A percentile compares a stretch with the other conserved stretches of the same genome.
These are phyloP conservation scores for Trypethelium eluteriae DNA, from an alignment of 495 filamentous ascomycete genomes.

Conservation along the genomic window DNA sequence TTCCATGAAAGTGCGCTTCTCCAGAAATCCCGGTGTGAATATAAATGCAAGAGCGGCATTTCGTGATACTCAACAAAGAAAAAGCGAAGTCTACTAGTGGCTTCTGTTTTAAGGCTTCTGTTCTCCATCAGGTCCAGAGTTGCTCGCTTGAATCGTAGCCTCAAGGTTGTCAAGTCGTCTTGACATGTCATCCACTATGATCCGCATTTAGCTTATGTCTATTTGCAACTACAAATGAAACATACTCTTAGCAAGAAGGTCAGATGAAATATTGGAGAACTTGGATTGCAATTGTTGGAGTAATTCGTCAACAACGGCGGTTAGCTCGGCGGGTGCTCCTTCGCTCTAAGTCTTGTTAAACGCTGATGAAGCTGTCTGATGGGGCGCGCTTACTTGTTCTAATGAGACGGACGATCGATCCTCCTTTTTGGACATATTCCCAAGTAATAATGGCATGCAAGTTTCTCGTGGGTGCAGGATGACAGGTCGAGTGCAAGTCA, in stretches of 20 bases:
- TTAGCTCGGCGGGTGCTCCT: constrained; percentile 50
- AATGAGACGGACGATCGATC: background rate
- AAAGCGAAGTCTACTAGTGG: background rate
- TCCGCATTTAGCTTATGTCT: constrained; percentile 1
- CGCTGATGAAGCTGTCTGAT: background rate
- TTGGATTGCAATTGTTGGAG: constrained; percentile 76
- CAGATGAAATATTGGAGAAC: constrained; percentile 69
- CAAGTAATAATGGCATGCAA: background rate
- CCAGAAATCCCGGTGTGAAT: too few relatives aligned
- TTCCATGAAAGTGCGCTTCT: background rate
- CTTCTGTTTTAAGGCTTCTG: constrained; percentile 11
- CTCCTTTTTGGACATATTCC: background rate
- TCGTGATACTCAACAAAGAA: too few relatives aligned
- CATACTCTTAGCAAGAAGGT: constrained; percentile 84
- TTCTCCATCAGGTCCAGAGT: constrained; percentile 33
- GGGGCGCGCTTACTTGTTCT: background rate
- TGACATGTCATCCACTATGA: constrained; percentile 89
- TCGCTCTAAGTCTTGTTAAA: constrained; percentile 8
- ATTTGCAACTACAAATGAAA: constrained; percentile 19
- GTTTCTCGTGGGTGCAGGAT: background rate
- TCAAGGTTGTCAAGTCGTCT: constrained; percentile 82
- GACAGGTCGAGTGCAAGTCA: background rate
- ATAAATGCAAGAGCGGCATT: too few relatives aligned
- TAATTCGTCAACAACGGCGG: constrained; percentile 73
- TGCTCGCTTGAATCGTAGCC: constrained; percentile 53